Evolutionary conservation across 2,329 filamentous ascomycete genomes (phyloP), one percentile per base, ranked within the genome.

Genomic region (Cercospora sesami): DNA sequence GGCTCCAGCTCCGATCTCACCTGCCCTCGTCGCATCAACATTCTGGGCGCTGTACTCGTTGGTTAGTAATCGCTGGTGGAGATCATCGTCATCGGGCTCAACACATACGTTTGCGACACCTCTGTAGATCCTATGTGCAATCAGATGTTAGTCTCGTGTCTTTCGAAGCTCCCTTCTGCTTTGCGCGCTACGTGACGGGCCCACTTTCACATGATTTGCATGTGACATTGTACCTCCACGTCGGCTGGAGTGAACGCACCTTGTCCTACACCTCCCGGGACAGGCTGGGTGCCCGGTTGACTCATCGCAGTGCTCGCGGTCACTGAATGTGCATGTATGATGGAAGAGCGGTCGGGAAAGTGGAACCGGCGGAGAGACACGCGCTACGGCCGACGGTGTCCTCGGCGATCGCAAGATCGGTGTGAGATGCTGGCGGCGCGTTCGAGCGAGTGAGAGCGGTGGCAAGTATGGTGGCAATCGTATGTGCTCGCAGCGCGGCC

Each of bases 201-300:
- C 57, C 59, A 64, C 68, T 63, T 61, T 68, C 60, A 63, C 57
- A 66, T 65, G 68, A 64, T 48, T 63, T 53, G 61, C 66, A 69
- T 66, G 64, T 64, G 62, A 63, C 33, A 60, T 21, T 42, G 64
- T 64, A 53, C 36, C 51, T 18, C 65, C 53, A 61, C 55, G 23
- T 48, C 60, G 36, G 36, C 36, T 39, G 21, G 36, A 57, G 21
- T 18, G 55, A 62, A 70, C 73, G 63, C 68, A 75, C 73, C 73
- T 74, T 72, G 66, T 66, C 58, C 70, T 65, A 64, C 66, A 63
- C 63, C 74, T 69, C 69, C 72, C 59, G 68, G 48, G 58, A 67
- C 62, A 67, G 74, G 73, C 73, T 71, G 71, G 36, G 61, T 63
- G 68, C 69, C 73, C 68, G 72, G 64, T 67, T 73, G 72, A 74